These are phyloP conservation scores for Aspergillus kassunensis DNA, from an alignment of 495 filamentous ascomycete genomes.

Conservation along the genomic window DNA sequence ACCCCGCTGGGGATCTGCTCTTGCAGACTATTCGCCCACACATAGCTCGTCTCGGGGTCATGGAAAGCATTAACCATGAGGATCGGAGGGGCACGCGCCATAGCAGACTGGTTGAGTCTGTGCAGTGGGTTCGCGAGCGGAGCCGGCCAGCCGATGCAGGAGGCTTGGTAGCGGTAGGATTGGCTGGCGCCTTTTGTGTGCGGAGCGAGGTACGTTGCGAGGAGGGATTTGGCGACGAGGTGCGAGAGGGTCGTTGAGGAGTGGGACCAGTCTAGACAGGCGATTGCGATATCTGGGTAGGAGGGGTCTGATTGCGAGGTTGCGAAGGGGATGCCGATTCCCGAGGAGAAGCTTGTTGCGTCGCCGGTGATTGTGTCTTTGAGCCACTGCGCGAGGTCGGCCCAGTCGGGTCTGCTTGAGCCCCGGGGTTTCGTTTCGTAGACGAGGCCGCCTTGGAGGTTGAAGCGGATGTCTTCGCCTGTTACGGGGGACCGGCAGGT, in stretches of 20 bases:
- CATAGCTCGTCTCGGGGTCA: slow-evolving; percentile 33
- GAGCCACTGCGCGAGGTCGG: slow-evolving; percentile 18
- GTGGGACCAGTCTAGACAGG: slow-evolving; percentile 34
- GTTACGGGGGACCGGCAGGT: slow-evolving; percentile 19
- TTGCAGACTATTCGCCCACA: slow-evolving; percentile 31
- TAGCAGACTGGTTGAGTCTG: background rate
- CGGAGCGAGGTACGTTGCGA: slow-evolving; percentile 21
- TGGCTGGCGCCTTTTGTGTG: slow-evolving; percentile 23
- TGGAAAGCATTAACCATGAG: slow-evolving; percentile 32
- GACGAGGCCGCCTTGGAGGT: slow-evolving; percentile 1
- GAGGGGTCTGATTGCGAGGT: slow-evolving; percentile 18
- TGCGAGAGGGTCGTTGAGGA: slow-evolving; percentile 18
- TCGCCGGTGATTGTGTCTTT: slow-evolving; percentile 24
- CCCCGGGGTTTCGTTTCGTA: background rate
- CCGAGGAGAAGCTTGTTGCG: slow-evolving; percentile 23
- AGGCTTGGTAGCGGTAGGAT: slow-evolving; percentile 17
- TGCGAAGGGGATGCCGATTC: slow-evolving; percentile 9
- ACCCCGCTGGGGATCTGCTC: slow-evolving; percentile 22
- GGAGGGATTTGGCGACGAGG: slow-evolving; percentile 16
- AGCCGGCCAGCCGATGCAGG: slow-evolving; percentile 38
- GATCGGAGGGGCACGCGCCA: slow-evolving; percentile 9
- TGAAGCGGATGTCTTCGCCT: slow-evolving; percentile 13
- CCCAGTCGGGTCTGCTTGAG: slow-evolving; percentile 16
- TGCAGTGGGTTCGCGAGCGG: slow-evolving; percentile 26
- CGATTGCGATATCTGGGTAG: slow-evolving; percentile 25